Evolutionary conservation across 306 rosid genomes (phyloP).

Genomic region (Parietaria judaica): DNA sequence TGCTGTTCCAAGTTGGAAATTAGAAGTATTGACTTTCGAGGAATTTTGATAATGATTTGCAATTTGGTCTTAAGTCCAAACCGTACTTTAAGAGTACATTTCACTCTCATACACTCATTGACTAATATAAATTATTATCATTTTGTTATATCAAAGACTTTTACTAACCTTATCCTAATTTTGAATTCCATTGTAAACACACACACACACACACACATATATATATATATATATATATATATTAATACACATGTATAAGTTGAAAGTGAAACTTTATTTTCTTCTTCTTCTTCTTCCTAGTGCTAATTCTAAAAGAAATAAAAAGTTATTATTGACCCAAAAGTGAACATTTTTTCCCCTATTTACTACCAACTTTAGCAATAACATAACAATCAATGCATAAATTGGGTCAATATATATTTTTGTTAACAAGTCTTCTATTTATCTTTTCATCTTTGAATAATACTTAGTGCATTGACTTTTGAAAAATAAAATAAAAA

Average conservation of each 20-base stretch:
- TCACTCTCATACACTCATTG: not conserved
- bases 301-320: no score
- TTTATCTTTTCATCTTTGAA: constrained; percentile 9
- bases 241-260: not conserved
- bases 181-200: not conserved
- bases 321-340: not conserved
- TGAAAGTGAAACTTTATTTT: not conserved
- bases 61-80: no score
- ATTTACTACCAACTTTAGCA: no score
- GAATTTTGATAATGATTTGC: not conserved
- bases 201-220: no score
- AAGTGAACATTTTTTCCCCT: not conserved
- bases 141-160: not conserved
- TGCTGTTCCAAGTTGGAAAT: not conserved
- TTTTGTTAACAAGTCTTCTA: constrained; percentile 5
- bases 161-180: not conserved
- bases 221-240: not conserved
- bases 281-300: no score
- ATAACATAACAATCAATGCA: not conserved
- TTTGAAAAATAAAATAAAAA: not conserved
- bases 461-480: not conserved
- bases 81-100: not conserved
- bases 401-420: not conserved
- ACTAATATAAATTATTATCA: not conserved
- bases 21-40: not conserved